Conservation (phyloP, 106 monocot genomes). For the Chionographis japonica region DNA sequence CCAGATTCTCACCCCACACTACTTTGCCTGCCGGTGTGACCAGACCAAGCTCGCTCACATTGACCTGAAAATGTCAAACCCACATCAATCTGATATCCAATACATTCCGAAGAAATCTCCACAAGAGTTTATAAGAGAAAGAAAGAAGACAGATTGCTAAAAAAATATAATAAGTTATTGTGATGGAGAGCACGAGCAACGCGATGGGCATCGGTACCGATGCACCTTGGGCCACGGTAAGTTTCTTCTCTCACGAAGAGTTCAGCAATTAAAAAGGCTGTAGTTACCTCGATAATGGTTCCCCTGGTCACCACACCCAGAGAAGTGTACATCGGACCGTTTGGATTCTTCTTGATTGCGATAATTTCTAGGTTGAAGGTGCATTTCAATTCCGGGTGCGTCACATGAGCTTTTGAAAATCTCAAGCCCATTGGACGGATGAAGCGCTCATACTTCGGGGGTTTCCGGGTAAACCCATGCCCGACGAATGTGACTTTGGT, state of each 20-base stretch:
- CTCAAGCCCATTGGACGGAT: constrained; percentile 81
- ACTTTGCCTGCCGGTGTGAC: constrained; percentile 97
- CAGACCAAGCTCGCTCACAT: constrained; percentile 96
- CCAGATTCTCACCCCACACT: constrained; percentile 71
- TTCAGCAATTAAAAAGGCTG: not conserved
- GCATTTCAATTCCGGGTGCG: constrained; percentile 96
- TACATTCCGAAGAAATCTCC: too few relatives aligned
- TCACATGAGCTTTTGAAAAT: constrained; percentile 93
- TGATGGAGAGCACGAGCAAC: too few relatives aligned
- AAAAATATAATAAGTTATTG: too few relatives aligned
- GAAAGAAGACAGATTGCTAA: too few relatives aligned
- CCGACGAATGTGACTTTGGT: constrained; percentile 95
- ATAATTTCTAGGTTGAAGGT: constrained; percentile 97
- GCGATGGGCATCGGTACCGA: too few relatives aligned
- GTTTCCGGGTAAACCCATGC: constrained; percentile 85
- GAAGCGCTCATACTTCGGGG: constrained; percentile 93
- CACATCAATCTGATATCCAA: not conserved
- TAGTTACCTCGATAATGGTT: constrained; percentile 81
- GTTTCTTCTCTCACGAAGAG: too few relatives aligned
- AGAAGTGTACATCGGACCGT: constrained; percentile 91
- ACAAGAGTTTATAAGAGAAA: too few relatives aligned
- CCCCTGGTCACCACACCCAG: constrained; percentile 88
- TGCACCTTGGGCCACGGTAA: too few relatives aligned
- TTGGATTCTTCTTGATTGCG: constrained; percentile 94
- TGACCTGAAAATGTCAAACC: constrained; percentile 42